Evolutionary conservation across 352 stramenopile species (phyloP).

Genomic region (Phytopythium montanum): DNA sequence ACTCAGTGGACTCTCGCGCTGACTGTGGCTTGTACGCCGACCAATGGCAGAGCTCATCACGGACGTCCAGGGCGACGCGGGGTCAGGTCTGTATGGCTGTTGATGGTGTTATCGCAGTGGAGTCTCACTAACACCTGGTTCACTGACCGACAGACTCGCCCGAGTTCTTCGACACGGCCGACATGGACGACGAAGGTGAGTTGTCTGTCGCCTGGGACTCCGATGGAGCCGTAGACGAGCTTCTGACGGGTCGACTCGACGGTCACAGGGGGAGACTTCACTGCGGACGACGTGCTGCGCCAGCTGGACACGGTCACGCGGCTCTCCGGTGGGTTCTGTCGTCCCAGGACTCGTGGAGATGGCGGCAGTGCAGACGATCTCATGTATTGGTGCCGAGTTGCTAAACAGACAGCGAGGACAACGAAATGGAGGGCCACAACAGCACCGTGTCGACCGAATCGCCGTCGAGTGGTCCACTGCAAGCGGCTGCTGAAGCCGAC

Average conservation of each 20-base stretch:
- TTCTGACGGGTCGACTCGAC: neutral
- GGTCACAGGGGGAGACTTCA: neutral
- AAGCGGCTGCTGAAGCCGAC: neutral
- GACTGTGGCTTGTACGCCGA: neutral
- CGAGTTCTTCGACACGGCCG: slow-evolving; percentile 3
- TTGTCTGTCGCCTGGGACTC: neutral
- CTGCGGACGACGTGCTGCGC: slow-evolving; percentile 29
- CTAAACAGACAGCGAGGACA: neutral
- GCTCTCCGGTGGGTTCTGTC: slow-evolving; percentile 19
- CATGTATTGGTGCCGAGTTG: neutral
- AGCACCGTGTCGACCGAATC: neutral
- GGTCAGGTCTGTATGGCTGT: neutral
- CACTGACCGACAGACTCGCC: neutral
- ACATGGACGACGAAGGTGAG: neutral
- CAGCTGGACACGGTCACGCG: slow-evolving; percentile 30
- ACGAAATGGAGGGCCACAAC: neutral
- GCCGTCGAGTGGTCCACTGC: neutral
- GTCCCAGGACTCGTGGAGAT: neutral
- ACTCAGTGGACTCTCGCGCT: neutral
- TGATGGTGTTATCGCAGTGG: neutral
- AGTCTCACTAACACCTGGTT: neutral
- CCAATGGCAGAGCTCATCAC: slow-evolving; percentile 17
- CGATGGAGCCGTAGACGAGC: no score
- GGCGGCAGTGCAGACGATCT: neutral
- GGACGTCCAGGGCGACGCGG: slow-evolving; percentile 17